Percentiles rank a stretch among this genome's conserved stretches.
phyloP scores from a whole-genome alignment of 768 basidiomycete genomes.

The Suillus clintonianus region DNA sequence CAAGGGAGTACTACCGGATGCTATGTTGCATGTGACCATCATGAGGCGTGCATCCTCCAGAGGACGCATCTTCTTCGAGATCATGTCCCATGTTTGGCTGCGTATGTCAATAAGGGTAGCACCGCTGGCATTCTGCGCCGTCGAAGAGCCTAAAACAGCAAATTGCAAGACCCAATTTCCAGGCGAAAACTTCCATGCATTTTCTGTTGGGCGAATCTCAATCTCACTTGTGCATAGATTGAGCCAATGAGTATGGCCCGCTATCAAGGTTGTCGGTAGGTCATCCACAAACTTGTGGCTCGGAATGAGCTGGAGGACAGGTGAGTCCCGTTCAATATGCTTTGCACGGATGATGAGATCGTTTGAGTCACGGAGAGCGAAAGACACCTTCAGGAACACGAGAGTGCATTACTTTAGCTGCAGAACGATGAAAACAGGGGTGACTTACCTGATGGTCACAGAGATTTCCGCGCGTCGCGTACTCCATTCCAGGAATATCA shows the following conservation, averaged over 20 bases:
- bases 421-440: not conserved
- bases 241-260: slow-evolving; percentile 32
- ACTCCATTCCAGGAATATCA: slow-evolving; percentile 28
- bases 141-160: slow-evolving; percentile 9
- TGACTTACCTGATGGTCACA: slow-evolving; percentile 19
- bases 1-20: not conserved
- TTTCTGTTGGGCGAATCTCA: slow-evolving; percentile 29
- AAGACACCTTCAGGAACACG: slow-evolving; percentile 21
- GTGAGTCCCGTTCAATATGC: not conserved
- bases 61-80: slow-evolving; percentile 22
- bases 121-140: slow-evolving; percentile 4
- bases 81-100: slow-evolving; percentile 28
- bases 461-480: too few relatives aligned
- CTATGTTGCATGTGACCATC: slow-evolving; percentile 13
- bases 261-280: slow-evolving; percentile 24
- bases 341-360: slow-evolving; percentile 23
- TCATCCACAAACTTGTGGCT: slow-evolving; percentile 22
- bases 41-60: slow-evolving; percentile 27
- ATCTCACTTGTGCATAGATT: slow-evolving; percentile 21
- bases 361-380: slow-evolving; percentile 13
- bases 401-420: not conserved
- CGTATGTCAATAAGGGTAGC: slow-evolving; percentile 26
- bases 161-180: slow-evolving; percentile 29
- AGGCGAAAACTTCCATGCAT: slow-evolving; percentile 23
- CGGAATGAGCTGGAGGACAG: slow-evolving; percentile 25